These are phyloP conservation scores for Urochloa ruziziensis DNA, from an alignment of 176 grass and related monocot genomes.

Conservation along the genomic window DNA sequence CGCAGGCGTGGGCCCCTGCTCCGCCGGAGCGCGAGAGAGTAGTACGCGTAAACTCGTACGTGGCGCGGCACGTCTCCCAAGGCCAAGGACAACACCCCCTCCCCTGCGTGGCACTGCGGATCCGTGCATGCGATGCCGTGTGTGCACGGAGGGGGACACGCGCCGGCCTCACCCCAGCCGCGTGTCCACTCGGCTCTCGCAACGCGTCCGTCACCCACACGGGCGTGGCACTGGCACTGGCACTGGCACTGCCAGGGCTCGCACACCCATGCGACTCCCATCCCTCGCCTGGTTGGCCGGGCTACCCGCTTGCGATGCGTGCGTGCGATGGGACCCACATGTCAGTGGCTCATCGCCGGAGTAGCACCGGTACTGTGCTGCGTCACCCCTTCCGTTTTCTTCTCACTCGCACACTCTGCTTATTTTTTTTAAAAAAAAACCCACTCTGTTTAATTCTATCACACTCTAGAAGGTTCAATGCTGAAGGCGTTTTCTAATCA, in stretches of 20 bases:
- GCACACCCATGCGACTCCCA: neutral
- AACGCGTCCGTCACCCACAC: neutral
- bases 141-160: neutral
- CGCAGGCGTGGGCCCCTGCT: neutral
- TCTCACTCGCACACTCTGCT: neutral
- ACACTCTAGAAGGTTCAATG: conserved; percentile 2
- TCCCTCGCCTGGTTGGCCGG: neutral
- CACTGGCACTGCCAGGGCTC: neutral
- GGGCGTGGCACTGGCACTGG: neutral
- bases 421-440: no score
- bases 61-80: neutral
- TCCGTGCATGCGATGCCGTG: conserved; percentile 16
- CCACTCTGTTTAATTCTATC: no score
- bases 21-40: no score
- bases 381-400: neutral
- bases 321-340: neutral
- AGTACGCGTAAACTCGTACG: no score
- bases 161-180: neutral
- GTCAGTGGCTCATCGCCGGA: neutral
- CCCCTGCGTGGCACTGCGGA: neutral
- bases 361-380: neutral
- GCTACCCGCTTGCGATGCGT: no score
- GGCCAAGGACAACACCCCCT: no score
- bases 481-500: neutral
- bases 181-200: neutral